Percentiles rank a stretch among this genome's conserved stretches.
phyloP scores from a whole-genome alignment of 495 filamentous ascomycete species.

The Cercophora scortea region DNA sequence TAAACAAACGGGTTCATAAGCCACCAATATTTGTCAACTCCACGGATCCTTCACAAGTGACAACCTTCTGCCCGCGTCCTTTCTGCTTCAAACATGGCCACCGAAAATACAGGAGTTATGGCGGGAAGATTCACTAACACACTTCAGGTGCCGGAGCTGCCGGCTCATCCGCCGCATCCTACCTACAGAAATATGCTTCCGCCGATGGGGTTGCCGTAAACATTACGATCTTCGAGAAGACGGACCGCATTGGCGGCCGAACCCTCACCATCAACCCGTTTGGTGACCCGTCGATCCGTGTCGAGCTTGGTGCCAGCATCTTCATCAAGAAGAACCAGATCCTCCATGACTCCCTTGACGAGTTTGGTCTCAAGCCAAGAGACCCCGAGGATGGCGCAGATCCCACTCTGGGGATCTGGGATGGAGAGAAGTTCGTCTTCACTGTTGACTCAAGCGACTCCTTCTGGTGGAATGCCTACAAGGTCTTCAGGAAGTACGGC shows the following conservation, averaged over 20 bases:
- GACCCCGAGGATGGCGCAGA: constrained; percentile 27
- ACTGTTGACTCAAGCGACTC: constrained; percentile 42
- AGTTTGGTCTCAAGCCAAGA: constrained; percentile 53
- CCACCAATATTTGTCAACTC: not conserved
- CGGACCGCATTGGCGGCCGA: constrained; percentile 73
- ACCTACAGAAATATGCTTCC: constrained; percentile 61
- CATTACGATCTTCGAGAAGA: constrained; percentile 85
- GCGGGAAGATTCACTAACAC: not conserved
- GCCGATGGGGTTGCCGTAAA: constrained; percentile 47
- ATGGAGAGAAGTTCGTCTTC: constrained; percentile 72
- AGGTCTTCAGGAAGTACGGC: constrained; percentile 82
- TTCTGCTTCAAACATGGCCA: not conserved
- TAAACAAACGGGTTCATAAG: not conserved
- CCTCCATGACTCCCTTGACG: constrained; percentile 63
- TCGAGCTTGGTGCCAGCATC: constrained; percentile 88
- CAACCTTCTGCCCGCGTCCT: not conserved
- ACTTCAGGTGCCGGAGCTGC: constrained; percentile 77
- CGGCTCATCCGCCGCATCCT: constrained; percentile 80
- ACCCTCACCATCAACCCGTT: constrained; percentile 83
- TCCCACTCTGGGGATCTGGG: constrained; percentile 67
- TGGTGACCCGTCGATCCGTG: constrained; percentile 56
- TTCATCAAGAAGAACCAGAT: constrained; percentile 86
- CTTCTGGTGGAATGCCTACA: constrained; percentile 68
- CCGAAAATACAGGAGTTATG: too few species aligned
- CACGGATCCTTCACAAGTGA: not conserved